Conservation (phyloP, 2,329 filamentous ascomycete genomes). For the Penicillium italicum region DNA sequence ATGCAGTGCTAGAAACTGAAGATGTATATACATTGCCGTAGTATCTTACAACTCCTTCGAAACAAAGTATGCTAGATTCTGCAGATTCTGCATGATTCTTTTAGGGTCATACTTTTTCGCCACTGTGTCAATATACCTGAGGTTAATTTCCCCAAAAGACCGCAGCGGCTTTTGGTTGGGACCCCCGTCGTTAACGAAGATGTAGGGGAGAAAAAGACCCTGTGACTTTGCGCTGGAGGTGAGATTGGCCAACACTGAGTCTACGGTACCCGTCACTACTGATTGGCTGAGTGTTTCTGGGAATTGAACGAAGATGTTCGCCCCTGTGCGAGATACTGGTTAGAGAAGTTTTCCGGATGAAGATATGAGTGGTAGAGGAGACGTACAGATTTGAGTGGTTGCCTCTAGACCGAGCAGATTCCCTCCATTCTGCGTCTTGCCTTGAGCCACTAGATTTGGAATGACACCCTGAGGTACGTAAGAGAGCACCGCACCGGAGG, state of each 20-base stretch:
- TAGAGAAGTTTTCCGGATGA: not conserved
- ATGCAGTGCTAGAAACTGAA: not conserved
- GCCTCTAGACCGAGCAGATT: not conserved
- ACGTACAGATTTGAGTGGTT: not conserved
- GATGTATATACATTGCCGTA: not conserved
- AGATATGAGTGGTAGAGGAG: not conserved
- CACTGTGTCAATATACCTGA: not conserved
- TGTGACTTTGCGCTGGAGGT: not conserved
- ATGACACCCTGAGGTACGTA: not conserved
- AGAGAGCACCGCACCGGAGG: not conserved
- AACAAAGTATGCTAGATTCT: not conserved
- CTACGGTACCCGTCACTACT: not conserved
- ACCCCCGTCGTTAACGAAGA: not conserved
- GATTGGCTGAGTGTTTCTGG: not conserved
- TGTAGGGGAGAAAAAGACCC: not conserved
- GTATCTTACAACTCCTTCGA: not conserved
- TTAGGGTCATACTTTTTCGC: not conserved
- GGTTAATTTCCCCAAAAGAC: not conserved
- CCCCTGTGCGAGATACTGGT: not conserved
- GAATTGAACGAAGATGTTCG: not conserved
- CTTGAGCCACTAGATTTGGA: not conserved
- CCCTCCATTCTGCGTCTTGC: not conserved
- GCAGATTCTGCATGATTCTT: not conserved
- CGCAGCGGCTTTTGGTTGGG: not conserved
- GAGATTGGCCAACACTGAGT: not conserved